A percentile compares a stretch with the other conserved stretches of the same genome.
Evolutionary conservation across 1,284 basidiomycete genomes (phyloP).

Genomic region (Sutorius eximius): DNA sequence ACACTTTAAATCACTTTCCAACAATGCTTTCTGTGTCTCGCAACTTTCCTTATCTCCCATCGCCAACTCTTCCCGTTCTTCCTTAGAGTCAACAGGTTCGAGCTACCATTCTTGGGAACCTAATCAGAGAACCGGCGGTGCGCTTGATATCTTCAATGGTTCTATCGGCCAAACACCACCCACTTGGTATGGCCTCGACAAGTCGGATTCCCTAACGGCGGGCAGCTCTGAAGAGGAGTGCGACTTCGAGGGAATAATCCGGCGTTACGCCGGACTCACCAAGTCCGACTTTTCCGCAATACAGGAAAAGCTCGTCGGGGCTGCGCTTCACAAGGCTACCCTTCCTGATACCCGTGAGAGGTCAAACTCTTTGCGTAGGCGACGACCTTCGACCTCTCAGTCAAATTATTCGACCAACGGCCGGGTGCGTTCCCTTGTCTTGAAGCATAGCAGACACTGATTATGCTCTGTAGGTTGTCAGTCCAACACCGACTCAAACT

Average conservation of each 20-base stretch:
- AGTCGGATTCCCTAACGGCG: constrained; percentile 46
- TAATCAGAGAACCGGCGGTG: constrained; percentile 51
- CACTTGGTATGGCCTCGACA: constrained; percentile 64
- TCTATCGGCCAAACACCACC: constrained; percentile 44
- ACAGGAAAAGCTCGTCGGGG: constrained; percentile 68
- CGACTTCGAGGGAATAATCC: constrained; percentile 66
- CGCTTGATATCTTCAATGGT: constrained; percentile 52
- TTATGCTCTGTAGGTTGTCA: constrained; percentile 47
- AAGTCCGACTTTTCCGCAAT: constrained; percentile 67
- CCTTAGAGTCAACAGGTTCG: constrained; percentile 73
- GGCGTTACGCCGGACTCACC: constrained; percentile 62
- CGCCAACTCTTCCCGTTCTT: constrained; percentile 72
- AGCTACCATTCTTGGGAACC: constrained; percentile 81
- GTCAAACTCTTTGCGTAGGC: constrained; percentile 58
- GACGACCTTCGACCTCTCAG: constrained; percentile 77
- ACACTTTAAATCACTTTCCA: constrained; percentile 46
- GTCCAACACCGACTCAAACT: constrained; percentile 42
- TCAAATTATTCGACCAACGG: constrained; percentile 65
- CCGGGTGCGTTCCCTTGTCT: constrained; percentile 43
- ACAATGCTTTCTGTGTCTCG: constrained; percentile 51
- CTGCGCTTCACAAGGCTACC: constrained; percentile 55
- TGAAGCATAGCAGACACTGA: constrained; percentile 9
- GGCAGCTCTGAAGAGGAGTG: constrained; percentile 53
- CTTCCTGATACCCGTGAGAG: constrained; percentile 57
- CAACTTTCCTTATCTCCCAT: constrained; percentile 65